These are phyloP conservation scores for Penstemon barbatus DNA, from an alignment of 257 asterid species.

Conservation along the genomic window DNA sequence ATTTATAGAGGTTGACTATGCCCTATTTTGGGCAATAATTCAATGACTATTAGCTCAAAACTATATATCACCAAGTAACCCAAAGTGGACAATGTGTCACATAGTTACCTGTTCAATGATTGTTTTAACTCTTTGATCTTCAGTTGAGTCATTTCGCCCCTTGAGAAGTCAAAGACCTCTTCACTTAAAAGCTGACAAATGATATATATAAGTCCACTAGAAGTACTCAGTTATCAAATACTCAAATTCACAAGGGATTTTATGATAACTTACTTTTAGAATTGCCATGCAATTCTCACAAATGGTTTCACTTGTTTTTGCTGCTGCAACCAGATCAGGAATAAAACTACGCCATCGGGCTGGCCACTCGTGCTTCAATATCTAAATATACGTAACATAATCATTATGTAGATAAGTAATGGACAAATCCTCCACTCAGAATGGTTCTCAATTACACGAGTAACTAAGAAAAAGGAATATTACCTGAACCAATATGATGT, in stretches of 20 bases:
- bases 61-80: neutral
- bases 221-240: constrained; percentile 11
- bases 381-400: constrained; percentile 45
- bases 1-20: constrained; percentile 1
- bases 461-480: constrained; percentile 2
- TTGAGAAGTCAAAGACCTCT: constrained; percentile 98
- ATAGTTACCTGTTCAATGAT: constrained; percentile 77
- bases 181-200: constrained; percentile 90
- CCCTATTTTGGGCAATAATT: constrained; percentile 9
- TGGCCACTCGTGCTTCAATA: constrained; percentile 99
- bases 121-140: constrained; percentile 95
- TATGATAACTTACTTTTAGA: constrained; percentile 55
- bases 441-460: constrained; percentile 19
- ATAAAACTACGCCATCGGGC: constrained; percentile 90
- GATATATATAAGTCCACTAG: constrained; percentile 24
- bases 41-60: neutral
- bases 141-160: constrained; percentile 99
- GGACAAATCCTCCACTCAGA: neutral
- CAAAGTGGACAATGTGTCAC: constrained; percentile 1
- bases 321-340: constrained; percentile 97
- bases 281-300: constrained; percentile 99
- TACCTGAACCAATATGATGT: constrained; percentile 96
- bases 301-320: constrained; percentile 91
- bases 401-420: constrained; percentile 6
- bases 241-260: constrained; percentile 1